A percentile compares a stretch with the other conserved stretches of the same genome.
These are phyloP conservation scores for Penicillium carneum DNA, from an alignment of 2,329 filamentous ascomycete species.

Conservation along the genomic window DNA sequence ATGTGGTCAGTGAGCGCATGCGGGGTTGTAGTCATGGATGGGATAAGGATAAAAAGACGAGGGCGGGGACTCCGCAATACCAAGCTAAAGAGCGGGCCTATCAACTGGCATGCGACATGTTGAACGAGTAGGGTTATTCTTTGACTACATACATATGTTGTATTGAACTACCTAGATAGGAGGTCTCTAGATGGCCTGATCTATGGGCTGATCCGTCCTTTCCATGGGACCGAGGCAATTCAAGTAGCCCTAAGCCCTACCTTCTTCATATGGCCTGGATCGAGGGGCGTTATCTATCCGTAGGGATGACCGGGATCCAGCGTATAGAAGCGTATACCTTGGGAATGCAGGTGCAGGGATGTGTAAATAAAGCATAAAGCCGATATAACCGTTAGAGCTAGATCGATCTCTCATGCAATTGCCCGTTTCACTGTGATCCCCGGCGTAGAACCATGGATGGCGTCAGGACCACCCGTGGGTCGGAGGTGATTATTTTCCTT, in stretches of 20 bases:
- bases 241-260: conserved; percentile 40
- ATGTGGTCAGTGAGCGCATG: conserved; percentile 45
- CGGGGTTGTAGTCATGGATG: conserved; percentile 50
- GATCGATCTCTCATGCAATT: too few relatives aligned
- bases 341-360: background rate
- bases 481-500: background rate
- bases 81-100: conserved; percentile 48
- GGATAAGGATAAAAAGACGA: conserved; percentile 52
- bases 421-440: conserved; percentile 7
- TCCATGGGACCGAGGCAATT: conserved; percentile 16
- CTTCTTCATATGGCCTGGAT: conserved; percentile 1
- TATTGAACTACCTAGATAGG: background rate
- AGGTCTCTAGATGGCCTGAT: background rate
- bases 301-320: background rate
- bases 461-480: conserved; percentile 19
- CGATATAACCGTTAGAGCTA: background rate
- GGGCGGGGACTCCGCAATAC: conserved; percentile 37
- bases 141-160: too few relatives aligned
- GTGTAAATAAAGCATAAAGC: background rate
- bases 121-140: conserved; percentile 28
- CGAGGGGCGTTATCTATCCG: background rate
- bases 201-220: conserved; percentile 16
- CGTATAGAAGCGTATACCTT: background rate
- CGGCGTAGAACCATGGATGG: conserved; percentile 13
- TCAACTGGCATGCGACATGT: conserved; percentile 42